phyloP scores from a whole-genome alignment of 371 early-diverging fungal species.

The Rhizopus sp. region DNA sequence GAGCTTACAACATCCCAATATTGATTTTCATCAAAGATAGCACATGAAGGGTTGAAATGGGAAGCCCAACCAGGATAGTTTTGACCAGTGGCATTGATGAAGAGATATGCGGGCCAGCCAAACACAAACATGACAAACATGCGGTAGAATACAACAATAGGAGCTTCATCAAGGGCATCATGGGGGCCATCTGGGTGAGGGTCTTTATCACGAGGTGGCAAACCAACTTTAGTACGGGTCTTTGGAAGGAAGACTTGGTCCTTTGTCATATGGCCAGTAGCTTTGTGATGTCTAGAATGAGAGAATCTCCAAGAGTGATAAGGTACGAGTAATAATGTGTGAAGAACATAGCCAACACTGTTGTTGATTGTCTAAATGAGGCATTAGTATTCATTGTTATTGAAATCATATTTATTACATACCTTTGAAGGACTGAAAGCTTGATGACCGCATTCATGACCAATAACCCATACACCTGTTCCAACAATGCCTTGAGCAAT shows the following conservation, averaged over 20 bases:
- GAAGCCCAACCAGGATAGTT: slow-evolving; percentile 73
- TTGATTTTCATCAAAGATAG: slow-evolving; percentile 75
- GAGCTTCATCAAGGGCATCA: slow-evolving; percentile 63
- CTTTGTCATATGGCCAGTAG: slow-evolving; percentile 76
- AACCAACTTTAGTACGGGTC: slow-evolving; percentile 57
- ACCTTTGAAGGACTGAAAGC: slow-evolving; percentile 75
- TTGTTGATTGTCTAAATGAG: slow-evolving; percentile 64
- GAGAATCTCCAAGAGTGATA: slow-evolving; percentile 78
- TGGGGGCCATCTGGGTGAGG: slow-evolving; percentile 45
- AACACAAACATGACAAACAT: slow-evolving; percentile 67
- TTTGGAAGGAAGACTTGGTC: slow-evolving; percentile 88
- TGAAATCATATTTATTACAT: background rate
- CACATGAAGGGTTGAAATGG: slow-evolving; percentile 79
- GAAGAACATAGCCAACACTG: slow-evolving; percentile 80
- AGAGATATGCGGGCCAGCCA: slow-evolving; percentile 87
- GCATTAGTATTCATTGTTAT: background rate
- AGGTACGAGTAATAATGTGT: slow-evolving; percentile 83
- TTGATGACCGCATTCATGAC: slow-evolving; percentile 89
- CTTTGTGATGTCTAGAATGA: slow-evolving; percentile 85
- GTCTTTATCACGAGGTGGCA: slow-evolving; percentile 38
- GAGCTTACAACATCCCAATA: slow-evolving; percentile 66
- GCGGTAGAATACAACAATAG: slow-evolving; percentile 60
- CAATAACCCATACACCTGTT: slow-evolving; percentile 89
- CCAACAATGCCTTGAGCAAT: slow-evolving; percentile 75
- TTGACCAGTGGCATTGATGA: slow-evolving; percentile 75